phyloP scores from a whole-genome alignment of 257 asterid species.

The Voacanga thouarsii region DNA sequence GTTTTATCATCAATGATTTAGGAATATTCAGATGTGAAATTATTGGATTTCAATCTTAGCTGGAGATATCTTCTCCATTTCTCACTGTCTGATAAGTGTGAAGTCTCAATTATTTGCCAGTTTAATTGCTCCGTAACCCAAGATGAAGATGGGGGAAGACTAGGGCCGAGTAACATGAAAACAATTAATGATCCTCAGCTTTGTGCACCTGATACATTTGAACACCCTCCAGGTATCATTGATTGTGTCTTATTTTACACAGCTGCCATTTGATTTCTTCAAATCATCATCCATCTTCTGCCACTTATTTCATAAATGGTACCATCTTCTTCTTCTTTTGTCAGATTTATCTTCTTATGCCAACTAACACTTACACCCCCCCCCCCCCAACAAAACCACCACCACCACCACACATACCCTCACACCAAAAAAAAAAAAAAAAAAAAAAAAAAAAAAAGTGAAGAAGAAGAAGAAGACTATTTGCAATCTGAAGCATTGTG shows the following conservation, averaged over 20 bases:
- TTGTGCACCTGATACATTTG: conserved; percentile 61
- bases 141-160: conserved; percentile 34
- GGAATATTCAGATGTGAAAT: neutral
- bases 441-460: too few relatives aligned
- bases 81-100: conserved; percentile 25
- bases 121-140: conserved; percentile 24
- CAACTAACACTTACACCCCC: too few relatives aligned
- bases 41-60: conserved; percentile 20
- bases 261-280: neutral
- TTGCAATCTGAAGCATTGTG: conserved; percentile 30
- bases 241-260: conserved; percentile 9
- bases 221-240: conserved; percentile 51
- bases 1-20: neutral
- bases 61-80: conserved; percentile 23
- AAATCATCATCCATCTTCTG: too few relatives aligned
- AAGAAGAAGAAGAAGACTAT: conserved; percentile 11
- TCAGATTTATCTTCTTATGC: neutral
- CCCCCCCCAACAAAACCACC: too few relatives aligned
- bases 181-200: conserved; percentile 35
- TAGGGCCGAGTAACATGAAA: conserved; percentile 32
- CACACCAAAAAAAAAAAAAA: too few relatives aligned
- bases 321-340: conserved; percentile 1
- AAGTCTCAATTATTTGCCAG: conserved; percentile 24
- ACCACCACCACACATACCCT: too few relatives aligned
- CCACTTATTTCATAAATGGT: too few relatives aligned